Percentiles rank a stretch among this genome's conserved stretches.
phyloP scores from a whole-genome alignment of 2,329 filamentous ascomycete species.

The Fusarium marasasianum region DNA sequence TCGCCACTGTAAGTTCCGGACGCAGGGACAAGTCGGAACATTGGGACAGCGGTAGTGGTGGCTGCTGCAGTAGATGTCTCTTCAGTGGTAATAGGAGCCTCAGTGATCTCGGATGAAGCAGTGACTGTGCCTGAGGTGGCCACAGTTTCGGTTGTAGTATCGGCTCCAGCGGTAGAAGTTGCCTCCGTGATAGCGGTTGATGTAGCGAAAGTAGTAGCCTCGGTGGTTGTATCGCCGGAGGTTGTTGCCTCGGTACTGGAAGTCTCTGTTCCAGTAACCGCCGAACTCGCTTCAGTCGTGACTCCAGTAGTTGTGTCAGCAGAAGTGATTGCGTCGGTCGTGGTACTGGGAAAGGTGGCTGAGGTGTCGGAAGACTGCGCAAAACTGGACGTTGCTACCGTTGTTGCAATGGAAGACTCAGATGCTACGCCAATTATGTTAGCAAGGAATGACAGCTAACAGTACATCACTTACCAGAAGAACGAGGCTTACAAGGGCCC shows the following conservation, averaged over 20 bases:
- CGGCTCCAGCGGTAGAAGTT: not conserved
- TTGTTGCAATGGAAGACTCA: not conserved
- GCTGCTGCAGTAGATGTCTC: not conserved
- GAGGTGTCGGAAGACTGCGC: not conserved
- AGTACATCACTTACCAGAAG: not conserved
- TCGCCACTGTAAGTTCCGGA: too few relatives aligned
- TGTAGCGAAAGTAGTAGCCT: not conserved
- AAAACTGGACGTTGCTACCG: not conserved
- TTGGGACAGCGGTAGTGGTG: not conserved
- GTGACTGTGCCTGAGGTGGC: not conserved
- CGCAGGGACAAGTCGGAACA: not conserved
- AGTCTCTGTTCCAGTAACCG: not conserved
- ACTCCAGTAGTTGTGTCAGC: not conserved
- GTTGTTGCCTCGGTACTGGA: not conserved
- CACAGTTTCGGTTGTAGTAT: not conserved
- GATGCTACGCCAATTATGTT: not conserved
- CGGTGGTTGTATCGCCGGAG: not conserved
- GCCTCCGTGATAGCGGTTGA: not conserved
- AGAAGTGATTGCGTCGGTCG: not conserved
- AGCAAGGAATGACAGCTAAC: fast-evolving
- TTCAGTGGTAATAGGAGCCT: not conserved
- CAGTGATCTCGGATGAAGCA: not conserved
- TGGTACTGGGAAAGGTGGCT: not conserved
- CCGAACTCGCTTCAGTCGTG: not conserved
- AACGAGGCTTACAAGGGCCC: not conserved